phyloP scores from a whole-genome alignment of 306 rosid genomes.

The Glycine latifolia region DNA sequence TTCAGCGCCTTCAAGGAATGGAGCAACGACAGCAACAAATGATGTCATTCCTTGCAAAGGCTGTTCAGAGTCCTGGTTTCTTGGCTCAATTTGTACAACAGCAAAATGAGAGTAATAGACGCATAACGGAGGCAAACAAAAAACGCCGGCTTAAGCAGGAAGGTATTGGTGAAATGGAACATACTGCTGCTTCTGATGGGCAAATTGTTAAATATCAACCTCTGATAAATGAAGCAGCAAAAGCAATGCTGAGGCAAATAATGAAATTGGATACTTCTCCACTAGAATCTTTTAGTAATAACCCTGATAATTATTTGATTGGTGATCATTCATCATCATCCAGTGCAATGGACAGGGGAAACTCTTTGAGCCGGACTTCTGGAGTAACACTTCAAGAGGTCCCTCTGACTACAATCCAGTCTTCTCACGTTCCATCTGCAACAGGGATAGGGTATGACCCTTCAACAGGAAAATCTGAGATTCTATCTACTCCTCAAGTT shows the following conservation, averaged over 20 bases:
- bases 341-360: constrained; percentile 60
- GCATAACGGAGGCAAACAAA: constrained; percentile 73
- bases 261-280: constrained; percentile 63
- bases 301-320: constrained; percentile 59
- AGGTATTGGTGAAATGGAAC: constrained; percentile 16
- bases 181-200: constrained; percentile 63
- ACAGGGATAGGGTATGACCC: constrained; percentile 42
- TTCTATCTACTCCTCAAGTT: constrained; percentile 54
- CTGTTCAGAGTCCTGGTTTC: constrained; percentile 91
- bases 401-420: constrained; percentile 56
- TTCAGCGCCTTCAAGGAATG: constrained; percentile 89
- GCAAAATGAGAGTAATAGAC: constrained; percentile 77
- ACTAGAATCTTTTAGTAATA: constrained; percentile 56
- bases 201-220: constrained; percentile 90
- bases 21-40: constrained; percentile 96
- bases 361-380: constrained; percentile 59
- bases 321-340: constrained; percentile 62
- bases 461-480: constrained; percentile 53
- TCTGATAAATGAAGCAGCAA: constrained; percentile 71
- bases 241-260: constrained; percentile 73
- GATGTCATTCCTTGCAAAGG: constrained; percentile 97
- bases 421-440: constrained; percentile 44
- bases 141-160: constrained; percentile 83
- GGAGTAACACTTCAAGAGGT: constrained; percentile 88
- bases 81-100: constrained; percentile 91